phyloP scores from a whole-genome alignment of 1,284 basidiomycete genomes.

The Tetrapyrgos nigripes region DNA sequence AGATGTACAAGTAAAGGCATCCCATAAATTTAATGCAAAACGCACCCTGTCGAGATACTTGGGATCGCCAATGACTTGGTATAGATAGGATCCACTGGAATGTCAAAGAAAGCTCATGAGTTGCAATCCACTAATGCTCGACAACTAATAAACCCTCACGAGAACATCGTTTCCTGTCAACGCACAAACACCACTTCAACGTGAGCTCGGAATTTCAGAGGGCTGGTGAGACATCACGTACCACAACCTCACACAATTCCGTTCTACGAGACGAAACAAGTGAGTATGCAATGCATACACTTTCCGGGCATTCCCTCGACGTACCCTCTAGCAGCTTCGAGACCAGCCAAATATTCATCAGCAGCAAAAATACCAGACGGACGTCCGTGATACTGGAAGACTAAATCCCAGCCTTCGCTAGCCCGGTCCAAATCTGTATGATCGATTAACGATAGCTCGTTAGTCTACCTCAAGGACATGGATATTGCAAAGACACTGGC shows the following conservation, averaged over 20 bases:
- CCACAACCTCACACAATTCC: constrained; percentile 63
- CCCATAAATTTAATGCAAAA: not conserved
- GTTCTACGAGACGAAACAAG: constrained; percentile 37
- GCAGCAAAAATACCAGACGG: constrained; percentile 65
- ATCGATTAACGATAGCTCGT: not conserved
- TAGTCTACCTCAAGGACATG: not conserved
- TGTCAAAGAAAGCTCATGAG: not conserved
- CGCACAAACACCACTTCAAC: not conserved
- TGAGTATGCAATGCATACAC: not conserved
- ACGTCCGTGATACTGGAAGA: constrained; percentile 66
- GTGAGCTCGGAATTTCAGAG: not conserved
- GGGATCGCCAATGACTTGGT: constrained; percentile 61
- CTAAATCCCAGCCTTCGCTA: constrained; percentile 60
- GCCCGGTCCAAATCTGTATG: constrained; percentile 55
- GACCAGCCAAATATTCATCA: constrained; percentile 63
- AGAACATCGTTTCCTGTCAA: constrained; percentile 65
- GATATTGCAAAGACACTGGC: constrained; percentile 31
- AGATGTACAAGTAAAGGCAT: not conserved
- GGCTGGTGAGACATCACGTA: constrained; percentile 31
- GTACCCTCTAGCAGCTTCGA: constrained; percentile 62
- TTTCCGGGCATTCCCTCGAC: constrained; percentile 21
- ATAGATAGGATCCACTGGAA: constrained; percentile 57
- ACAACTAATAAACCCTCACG: constrained; percentile 48
- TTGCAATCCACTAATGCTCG: not conserved
- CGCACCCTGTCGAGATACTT: constrained; percentile 61